Percentiles rank a stretch among this genome's conserved stretches.
Evolutionary conservation across 2,329 filamentous ascomycete species (phyloP).

Genomic region (Parastagonospora avenae): DNA sequence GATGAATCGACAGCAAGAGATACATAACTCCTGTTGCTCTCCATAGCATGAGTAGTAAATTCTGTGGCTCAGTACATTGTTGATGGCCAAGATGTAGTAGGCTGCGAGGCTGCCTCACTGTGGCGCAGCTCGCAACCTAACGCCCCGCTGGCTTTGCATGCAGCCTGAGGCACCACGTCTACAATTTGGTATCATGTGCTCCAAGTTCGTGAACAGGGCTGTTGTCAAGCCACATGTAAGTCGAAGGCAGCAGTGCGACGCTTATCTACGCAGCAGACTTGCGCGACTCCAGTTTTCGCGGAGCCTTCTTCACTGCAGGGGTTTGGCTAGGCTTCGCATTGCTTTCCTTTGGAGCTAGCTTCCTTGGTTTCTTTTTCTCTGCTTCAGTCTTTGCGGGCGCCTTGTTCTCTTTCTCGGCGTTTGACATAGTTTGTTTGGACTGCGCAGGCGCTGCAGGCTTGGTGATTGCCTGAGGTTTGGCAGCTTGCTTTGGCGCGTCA

Average conservation of each 20-base stretch:
- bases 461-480: slow-evolving; percentile 13
- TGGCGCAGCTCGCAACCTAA: background rate
- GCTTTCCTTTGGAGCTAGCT: slow-evolving; percentile 22
- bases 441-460: slow-evolving; percentile 11
- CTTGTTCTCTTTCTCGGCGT: slow-evolving; percentile 23
- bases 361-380: slow-evolving; percentile 32
- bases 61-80: background rate
- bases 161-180: too few species aligned
- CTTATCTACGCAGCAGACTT: slow-evolving; percentile 15
- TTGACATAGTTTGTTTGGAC: slow-evolving; percentile 9
- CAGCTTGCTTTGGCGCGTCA: slow-evolving; percentile 3
- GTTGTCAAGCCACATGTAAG: background rate
- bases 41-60: background rate
- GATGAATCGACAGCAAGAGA: too few species aligned
- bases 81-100: background rate
- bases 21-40: too few species aligned
- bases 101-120: background rate
- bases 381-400: slow-evolving; percentile 8
- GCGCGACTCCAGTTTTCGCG: slow-evolving; percentile 31
- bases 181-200: too few species aligned
- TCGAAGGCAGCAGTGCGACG: background rate
- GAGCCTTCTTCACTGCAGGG: slow-evolving; percentile 21
- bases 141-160: background rate
- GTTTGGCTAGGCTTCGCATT: slow-evolving; percentile 7
- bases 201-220: too few species aligned